A percentile compares a stretch with the other conserved stretches of the same genome.
phyloP scores from a whole-genome alignment of 306 rosid genomes.

The Lupinus albus region DNA sequence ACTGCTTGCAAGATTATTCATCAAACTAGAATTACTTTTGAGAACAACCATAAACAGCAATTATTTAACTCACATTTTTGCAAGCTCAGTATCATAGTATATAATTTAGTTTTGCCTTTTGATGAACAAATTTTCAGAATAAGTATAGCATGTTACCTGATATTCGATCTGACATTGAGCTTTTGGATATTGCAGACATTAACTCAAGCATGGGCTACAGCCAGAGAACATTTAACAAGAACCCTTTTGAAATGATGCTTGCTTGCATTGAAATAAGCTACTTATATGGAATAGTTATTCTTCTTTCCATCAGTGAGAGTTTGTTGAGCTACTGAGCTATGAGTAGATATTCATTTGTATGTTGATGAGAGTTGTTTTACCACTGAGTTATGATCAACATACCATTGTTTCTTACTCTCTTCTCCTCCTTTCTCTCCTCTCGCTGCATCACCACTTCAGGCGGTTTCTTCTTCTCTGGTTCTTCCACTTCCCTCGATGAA shows the following conservation, averaged over 20 bases:
- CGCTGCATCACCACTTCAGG: too few species aligned
- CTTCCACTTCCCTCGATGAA: too few species aligned
- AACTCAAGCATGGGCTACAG: constrained; percentile 70
- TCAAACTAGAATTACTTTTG: not conserved
- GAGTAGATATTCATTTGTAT: too few species aligned
- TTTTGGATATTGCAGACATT: constrained; percentile 51
- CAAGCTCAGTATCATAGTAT: not conserved
- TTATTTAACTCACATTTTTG: constrained; percentile 6
- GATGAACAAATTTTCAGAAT: not conserved
- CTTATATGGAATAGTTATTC: constrained; percentile 29
- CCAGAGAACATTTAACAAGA: constrained; percentile 63
- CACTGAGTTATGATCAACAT: too few species aligned
- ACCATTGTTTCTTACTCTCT: too few species aligned
- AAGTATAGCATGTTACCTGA: not conserved
- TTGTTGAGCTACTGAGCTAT: too few species aligned
- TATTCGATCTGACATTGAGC: constrained; percentile 15
- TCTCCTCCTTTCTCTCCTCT: too few species aligned
- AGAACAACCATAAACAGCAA: not conserved
- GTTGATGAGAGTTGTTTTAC: too few species aligned
- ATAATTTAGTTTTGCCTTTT: not conserved
- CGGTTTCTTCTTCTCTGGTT: too few species aligned
- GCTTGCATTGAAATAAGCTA: constrained; percentile 18
- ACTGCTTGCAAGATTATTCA: constrained; percentile 6
- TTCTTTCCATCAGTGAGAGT: constrained; percentile 16
- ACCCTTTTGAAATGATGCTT: constrained; percentile 58